Percentiles rank a stretch among this genome's conserved stretches.
phyloP scores from a whole-genome alignment of 2,329 filamentous ascomycete genomes.

The Dactylonectria estremocensis region DNA sequence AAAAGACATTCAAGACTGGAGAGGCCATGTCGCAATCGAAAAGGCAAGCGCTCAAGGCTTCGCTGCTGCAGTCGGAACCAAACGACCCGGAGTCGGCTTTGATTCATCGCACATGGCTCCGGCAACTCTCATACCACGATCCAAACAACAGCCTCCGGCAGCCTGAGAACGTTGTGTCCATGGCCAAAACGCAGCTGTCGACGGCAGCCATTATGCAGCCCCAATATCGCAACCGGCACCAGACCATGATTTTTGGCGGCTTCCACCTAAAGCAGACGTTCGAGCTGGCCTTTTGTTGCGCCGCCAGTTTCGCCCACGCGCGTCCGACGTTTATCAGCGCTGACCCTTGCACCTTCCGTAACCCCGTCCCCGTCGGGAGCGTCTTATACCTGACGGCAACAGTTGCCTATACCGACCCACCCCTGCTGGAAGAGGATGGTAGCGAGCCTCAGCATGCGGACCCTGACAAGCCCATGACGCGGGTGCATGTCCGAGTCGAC shows the following conservation, averaged over 20 bases:
- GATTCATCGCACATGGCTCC: conserved; percentile 50
- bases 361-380: conserved; percentile 50
- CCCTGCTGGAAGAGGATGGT: conserved; percentile 48
- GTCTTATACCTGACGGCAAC: conserved; percentile 49
- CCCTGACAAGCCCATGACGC: conserved; percentile 44
- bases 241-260: conserved; percentile 52
- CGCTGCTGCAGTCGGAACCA: conserved; percentile 47
- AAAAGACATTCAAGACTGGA: conserved; percentile 47
- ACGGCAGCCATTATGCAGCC: conserved; percentile 52
- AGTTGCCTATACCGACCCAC: conserved; percentile 51
- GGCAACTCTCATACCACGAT: conserved; percentile 49
- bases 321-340: conserved; percentile 50
- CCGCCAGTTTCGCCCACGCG: conserved; percentile 51
- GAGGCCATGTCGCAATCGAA: conserved; percentile 47
- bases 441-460: conserved; percentile 42
- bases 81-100: conserved; percentile 49
- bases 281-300: conserved; percentile 51
- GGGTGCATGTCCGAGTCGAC: conserved; percentile 50
- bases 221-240: conserved; percentile 49
- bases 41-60: conserved; percentile 43
- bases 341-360: conserved; percentile 51
- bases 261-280: conserved; percentile 52
- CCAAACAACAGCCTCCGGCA: conserved; percentile 47
- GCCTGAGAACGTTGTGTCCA: conserved; percentile 45
- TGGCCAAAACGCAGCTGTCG: conserved; percentile 48